Conservation (phyloP, 192 early-diverging fungal species). For the Polychytrium aggregatum region DNA sequence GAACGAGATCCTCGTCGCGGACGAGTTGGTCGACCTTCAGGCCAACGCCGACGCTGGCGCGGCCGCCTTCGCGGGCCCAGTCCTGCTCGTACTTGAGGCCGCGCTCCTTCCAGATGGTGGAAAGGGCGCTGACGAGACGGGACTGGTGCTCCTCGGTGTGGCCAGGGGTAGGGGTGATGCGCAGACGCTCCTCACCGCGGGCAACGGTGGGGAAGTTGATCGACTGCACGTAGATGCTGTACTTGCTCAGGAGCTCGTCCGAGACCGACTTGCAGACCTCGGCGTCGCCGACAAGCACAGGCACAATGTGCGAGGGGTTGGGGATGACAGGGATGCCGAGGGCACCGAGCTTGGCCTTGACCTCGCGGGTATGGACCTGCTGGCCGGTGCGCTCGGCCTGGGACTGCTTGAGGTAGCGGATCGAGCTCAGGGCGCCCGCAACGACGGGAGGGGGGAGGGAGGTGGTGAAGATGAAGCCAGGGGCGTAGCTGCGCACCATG, state of each 20-base stretch:
- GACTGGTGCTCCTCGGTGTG: conserved; percentile 74
- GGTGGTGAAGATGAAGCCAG: conserved; percentile 98
- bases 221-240: conserved; percentile 93
- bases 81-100: conserved; percentile 73
- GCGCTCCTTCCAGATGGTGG: conserved; percentile 78
- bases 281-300: conserved; percentile 94
- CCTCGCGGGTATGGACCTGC: conserved; percentile 80
- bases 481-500: conserved; percentile 94
- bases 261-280: conserved; percentile 85
- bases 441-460: conserved; percentile 90
- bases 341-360: conserved; percentile 70
- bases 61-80: conserved; percentile 76
- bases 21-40: conserved; percentile 25
- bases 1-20: conserved; percentile 7
- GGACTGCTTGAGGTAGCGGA: conserved; percentile 83
- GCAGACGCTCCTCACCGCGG: conserved; percentile 88
- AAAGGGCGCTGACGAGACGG: conserved; percentile 70
- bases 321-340: conserved; percentile 93
- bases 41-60: conserved; percentile 74
- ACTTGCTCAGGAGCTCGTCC: conserved; percentile 80
- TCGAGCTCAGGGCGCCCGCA: conserved; percentile 81
- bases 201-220: conserved; percentile 99
- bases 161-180: conserved; percentile 96
- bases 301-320: conserved; percentile 99
- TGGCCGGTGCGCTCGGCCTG: conserved; percentile 78